A percentile compares a stretch with the other conserved stretches of the same genome.
Evolutionary conservation across 2,329 filamentous ascomycete species (phyloP).

Genomic region (Xylariomycetidae sp.): DNA sequence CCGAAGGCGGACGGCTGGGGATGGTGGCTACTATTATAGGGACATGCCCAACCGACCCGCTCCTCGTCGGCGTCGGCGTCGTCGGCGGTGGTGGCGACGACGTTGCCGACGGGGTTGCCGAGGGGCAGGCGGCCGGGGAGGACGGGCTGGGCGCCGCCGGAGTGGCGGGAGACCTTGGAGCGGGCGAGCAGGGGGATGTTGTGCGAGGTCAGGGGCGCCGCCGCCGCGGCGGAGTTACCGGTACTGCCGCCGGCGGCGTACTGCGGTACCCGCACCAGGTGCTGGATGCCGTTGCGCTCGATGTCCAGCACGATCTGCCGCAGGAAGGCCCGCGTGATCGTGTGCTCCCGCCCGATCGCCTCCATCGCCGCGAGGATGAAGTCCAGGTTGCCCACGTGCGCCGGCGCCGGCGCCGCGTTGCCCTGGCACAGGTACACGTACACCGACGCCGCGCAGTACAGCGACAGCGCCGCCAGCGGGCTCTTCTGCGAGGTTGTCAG

Average conservation of each 20-base stretch:
- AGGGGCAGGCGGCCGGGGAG: conserved; percentile 40
- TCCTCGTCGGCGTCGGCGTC: too few relatives aligned
- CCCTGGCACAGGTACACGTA: conserved; percentile 65
- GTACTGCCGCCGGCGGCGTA: too few relatives aligned
- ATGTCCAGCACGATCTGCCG: conserved; percentile 81
- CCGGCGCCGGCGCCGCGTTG: conserved; percentile 48
- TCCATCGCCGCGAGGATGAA: conserved; percentile 76
- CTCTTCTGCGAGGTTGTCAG: conserved; percentile 51
- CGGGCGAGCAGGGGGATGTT: conserved; percentile 45
- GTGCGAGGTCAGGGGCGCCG: conserved; percentile 22
- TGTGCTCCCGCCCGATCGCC: conserved; percentile 64
- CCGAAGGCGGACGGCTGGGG: too few relatives aligned
- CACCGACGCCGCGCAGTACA: conserved; percentile 80
- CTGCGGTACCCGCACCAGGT: conserved; percentile 30
- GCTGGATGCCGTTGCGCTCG: conserved; percentile 42
- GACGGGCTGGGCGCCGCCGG: conserved; percentile 32
- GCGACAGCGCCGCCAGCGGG: conserved; percentile 71
- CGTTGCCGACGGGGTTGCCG: conserved; percentile 23
- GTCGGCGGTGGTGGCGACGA: conserved; percentile 11
- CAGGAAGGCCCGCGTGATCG: conserved; percentile 77
- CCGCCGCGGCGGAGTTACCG: conserved; percentile 24
- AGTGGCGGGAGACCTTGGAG: conserved; percentile 36
- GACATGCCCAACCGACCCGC: too few relatives aligned
- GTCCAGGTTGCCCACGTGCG: conserved; percentile 50
- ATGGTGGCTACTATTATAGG: too few relatives aligned